Base-by-base conservation (phyloP, 805 yeast species). In the Yueomyces sinensis region DNA sequence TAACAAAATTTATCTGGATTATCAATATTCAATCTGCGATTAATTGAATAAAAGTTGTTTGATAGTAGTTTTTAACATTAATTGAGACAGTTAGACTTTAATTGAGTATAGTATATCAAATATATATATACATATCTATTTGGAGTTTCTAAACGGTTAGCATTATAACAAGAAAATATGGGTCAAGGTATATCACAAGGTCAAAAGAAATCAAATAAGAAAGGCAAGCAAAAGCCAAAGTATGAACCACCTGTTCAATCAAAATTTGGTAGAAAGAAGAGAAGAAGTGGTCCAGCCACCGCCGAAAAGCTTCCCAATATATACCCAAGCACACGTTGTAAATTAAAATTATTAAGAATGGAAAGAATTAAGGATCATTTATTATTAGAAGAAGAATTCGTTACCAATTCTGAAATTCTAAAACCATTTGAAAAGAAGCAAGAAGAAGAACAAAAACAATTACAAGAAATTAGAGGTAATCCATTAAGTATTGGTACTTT, bases 181-280 rank as follows among this genome's bases (percentile, higher is more conserved):
- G 62, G 62, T 38, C 62, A 57, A 52, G 61, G 59, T 31, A 56
- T 51, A 23, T 57, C 62, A 27, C 43, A 55, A 25, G 50, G 56
- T 27, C 53, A 54, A 37, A 49, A 47, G 33, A 47, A 65, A 56
- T 66, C 66, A 59, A 74, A 74, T 57, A 76, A 72, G 47, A 75
- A 70, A 42, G 77, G 77, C 63, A 75, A 77, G 45, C 82, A 82
- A 50, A 87, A 89, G 62, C 97, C 96, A 52, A 89, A 87, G 66
- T 91, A 89, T 60, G 98, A 91, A 61, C 97, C 98, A 25, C 98
- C 98, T 13, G 96, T 89, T 41, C 93, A 89, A 61, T 79, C 95
- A 5, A 76, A 87, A 45, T 81, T 84, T 50, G 95, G 95, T 37
- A 81, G 83, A 59, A 87, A 84, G 71, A 82, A 82, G 65, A 76